These are phyloP conservation scores for Effrenium voratum DNA, from an alignment of 73 alveolate genomes.

Conservation along the genomic window DNA sequence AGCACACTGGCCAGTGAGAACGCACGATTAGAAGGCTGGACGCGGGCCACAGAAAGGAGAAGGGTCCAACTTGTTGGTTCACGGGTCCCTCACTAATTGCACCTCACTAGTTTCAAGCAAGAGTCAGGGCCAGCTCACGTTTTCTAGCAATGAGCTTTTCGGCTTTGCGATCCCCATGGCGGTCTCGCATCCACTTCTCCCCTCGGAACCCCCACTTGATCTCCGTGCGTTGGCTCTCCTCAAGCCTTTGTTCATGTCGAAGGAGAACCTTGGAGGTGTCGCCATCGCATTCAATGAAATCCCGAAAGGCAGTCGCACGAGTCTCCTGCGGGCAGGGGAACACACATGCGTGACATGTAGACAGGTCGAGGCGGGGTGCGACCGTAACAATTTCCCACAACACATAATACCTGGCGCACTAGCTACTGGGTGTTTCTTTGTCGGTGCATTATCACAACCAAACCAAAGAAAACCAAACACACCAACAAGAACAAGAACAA, in stretches of 20 bases:
- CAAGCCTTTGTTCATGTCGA: background rate
- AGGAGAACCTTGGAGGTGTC: background rate
- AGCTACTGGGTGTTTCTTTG: no score
- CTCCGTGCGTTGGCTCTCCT: background rate
- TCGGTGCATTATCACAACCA: no score
- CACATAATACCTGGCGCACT: no score
- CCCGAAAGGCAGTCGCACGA: background rate
- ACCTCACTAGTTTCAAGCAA: no score
- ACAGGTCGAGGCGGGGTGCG: no score
- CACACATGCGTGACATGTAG: background rate
- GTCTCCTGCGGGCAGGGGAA: background rate
- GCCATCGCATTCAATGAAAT: background rate
- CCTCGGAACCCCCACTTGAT: constrained; percentile 5
- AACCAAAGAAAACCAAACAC: no score
- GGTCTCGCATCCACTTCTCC: background rate
- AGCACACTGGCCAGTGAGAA: background rate
- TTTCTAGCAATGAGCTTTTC: background rate
- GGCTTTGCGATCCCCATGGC: background rate
- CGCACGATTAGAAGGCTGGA: background rate
- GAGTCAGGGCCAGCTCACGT: background rate
- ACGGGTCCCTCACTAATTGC: no score
- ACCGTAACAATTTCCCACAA: no score
- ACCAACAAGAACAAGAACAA: no score
- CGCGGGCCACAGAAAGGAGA: background rate
- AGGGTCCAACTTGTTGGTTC: no score